phyloP scores from a whole-genome alignment of 129 eudicot species.

The Arctium minus region DNA sequence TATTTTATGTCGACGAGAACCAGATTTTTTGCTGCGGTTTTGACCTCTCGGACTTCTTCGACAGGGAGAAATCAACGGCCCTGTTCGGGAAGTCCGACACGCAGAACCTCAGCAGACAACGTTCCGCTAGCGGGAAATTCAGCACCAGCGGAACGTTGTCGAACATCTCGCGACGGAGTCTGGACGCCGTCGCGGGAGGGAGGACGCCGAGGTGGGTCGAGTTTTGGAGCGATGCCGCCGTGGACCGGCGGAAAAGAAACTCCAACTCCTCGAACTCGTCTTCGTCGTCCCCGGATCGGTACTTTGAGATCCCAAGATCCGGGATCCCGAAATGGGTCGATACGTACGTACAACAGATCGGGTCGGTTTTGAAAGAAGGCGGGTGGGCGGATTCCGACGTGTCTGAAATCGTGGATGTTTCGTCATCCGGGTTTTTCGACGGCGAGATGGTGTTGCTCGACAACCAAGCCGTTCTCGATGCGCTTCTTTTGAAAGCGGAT shows the following conservation, averaged over 20 bases:
- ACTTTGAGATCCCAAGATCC: slow-evolving; percentile 45
- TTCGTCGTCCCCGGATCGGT: slow-evolving; percentile 68
- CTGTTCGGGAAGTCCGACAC: slow-evolving; percentile 36
- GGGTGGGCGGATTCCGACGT: slow-evolving; percentile 88
- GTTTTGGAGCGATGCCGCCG: slow-evolving; percentile 94
- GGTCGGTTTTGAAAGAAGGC: slow-evolving; percentile 66
- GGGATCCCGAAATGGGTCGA: slow-evolving; percentile 78
- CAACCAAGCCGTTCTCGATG: slow-evolving; percentile 73
- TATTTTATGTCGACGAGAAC: slow-evolving; percentile 82
- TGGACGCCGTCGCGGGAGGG: slow-evolving; percentile 46
- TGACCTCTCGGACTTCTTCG: slow-evolving; percentile 78
- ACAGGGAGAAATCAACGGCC: slow-evolving; percentile 40
- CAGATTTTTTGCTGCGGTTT: slow-evolving; percentile 84
- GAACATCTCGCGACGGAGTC: slow-evolving; percentile 47
- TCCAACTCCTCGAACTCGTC: slow-evolving; percentile 58
- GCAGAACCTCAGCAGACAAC: slow-evolving; percentile 33
- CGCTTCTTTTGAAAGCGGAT: slow-evolving; percentile 78
- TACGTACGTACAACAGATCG: slow-evolving; percentile 53
- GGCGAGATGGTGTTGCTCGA: slow-evolving; percentile 84
- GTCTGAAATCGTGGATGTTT: slow-evolving; percentile 61
- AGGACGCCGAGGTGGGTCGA: slow-evolving; percentile 82
- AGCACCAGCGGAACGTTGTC: slow-evolving; percentile 29
- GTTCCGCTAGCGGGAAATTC: slow-evolving; percentile 29
- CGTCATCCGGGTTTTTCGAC: slow-evolving; percentile 70
- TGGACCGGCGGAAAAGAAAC: slow-evolving; percentile 52